These are phyloP conservation scores for Phytophthora tubulina DNA, from an alignment of 352 stramenopile genomes.

Conservation along the genomic window DNA sequence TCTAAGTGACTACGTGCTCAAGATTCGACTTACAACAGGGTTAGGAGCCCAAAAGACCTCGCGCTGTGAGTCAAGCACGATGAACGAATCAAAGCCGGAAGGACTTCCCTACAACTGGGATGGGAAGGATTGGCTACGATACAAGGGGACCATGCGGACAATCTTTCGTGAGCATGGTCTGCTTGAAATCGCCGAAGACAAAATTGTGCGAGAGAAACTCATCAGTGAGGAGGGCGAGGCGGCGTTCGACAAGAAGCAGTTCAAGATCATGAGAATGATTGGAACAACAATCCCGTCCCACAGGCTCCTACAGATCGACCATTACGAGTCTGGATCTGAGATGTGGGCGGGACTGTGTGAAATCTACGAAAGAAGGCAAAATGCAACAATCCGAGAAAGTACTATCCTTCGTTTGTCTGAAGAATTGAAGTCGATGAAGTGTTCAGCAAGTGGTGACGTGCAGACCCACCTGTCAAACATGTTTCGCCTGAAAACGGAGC, in stretches of 20 bases:
- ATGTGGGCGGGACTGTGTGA: conserved; percentile 1
- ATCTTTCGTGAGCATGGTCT: neutral
- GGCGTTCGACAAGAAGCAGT: neutral
- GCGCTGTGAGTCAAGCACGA: too few species aligned
- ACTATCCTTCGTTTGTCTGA: neutral
- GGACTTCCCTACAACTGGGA: too few species aligned
- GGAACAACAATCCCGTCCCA: neutral
- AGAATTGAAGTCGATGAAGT: neutral
- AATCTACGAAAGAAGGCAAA: neutral
- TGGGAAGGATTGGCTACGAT: too few species aligned
- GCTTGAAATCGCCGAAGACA: neutral
- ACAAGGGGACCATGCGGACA: too few species aligned
- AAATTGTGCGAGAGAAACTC: neutral
- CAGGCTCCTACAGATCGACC: neutral
- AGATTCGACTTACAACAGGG: too few species aligned
- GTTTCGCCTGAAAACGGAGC: neutral
- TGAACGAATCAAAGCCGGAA: too few species aligned
- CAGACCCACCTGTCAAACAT: neutral
- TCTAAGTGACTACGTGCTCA: too few species aligned
- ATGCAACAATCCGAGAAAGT: neutral
- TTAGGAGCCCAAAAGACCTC: too few species aligned
- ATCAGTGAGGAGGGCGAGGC: neutral
- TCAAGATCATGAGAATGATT: neutral
- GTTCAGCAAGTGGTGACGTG: neutral
- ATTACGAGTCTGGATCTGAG: neutral